Percentiles rank a stretch among this genome's conserved stretches.
phyloP scores from a whole-genome alignment of 768 basidiomycete genomes.

The Galerina sulciceps region DNA sequence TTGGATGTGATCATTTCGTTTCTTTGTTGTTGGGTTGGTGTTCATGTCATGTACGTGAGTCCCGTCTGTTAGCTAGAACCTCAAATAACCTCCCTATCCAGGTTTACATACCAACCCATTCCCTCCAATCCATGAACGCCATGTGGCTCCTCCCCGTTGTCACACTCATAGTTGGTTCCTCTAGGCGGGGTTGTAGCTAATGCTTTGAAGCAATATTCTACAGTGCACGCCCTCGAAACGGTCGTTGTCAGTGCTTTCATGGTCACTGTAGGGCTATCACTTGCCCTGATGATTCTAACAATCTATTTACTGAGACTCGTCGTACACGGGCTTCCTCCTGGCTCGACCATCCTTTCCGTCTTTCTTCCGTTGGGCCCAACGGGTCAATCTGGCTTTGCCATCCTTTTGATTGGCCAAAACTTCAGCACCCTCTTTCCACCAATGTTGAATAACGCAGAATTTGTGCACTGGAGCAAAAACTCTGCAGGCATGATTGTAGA shows the following conservation, averaged over 20 bases:
- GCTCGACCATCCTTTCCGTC: conserved; percentile 52
- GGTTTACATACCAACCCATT: conserved; percentile 65
- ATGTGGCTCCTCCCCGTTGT: conserved; percentile 81
- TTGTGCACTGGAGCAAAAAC: background rate
- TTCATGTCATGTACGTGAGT: conserved; percentile 67
- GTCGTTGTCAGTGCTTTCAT: conserved; percentile 56
- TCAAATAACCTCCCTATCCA: conserved; percentile 16
- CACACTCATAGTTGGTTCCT: conserved; percentile 70
- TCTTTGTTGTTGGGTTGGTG: conserved; percentile 60
- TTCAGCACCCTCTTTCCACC: conserved; percentile 41
- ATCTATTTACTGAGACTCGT: conserved; percentile 66
- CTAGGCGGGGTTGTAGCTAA: conserved; percentile 63
- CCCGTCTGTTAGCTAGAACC: background rate
- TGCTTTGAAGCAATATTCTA: conserved; percentile 49
- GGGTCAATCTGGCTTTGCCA: conserved; percentile 66
- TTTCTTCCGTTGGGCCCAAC: conserved; percentile 80
- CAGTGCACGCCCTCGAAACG: conserved; percentile 57
- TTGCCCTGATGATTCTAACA: conserved; percentile 70
- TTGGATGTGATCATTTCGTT: conserved; percentile 58
- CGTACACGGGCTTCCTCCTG: conserved; percentile 55
- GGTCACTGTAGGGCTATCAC: conserved; percentile 56
- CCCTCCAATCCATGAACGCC: conserved; percentile 58
- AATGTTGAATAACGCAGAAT: conserved; percentile 13
- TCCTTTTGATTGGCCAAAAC: conserved; percentile 58
- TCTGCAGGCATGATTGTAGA: conserved; percentile 41